These are phyloP conservation scores for Botrytis hyacinthi DNA, from an alignment of 2,329 filamentous ascomycete genomes.

Conservation along the genomic window DNA sequence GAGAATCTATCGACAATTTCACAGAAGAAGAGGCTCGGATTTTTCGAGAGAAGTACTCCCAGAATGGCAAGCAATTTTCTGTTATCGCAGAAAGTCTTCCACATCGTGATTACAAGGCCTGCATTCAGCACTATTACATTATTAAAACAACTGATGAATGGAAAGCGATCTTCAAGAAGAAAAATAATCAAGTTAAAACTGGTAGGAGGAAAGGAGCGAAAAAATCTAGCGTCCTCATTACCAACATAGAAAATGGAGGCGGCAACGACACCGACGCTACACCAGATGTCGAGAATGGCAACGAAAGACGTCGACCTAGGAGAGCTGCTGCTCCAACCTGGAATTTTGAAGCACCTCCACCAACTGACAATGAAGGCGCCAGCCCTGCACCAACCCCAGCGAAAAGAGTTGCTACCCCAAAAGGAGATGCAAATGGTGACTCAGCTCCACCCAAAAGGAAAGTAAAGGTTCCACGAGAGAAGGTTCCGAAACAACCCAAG, in stretches of 20 bases:
- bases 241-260: constrained; percentile 49
- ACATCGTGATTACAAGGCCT: constrained; percentile 70
- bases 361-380: constrained; percentile 58
- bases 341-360: constrained; percentile 57
- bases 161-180: constrained; percentile 54
- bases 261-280: constrained; percentile 36
- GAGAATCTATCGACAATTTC: constrained; percentile 73
- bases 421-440: constrained; percentile 42
- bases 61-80: constrained; percentile 80
- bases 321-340: constrained; percentile 68
- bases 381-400: constrained; percentile 59
- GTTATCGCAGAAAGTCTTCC: constrained; percentile 68
- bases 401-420: constrained; percentile 47
- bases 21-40: constrained; percentile 65
- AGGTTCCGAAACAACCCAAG: constrained; percentile 36
- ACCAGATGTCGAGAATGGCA: constrained; percentile 51
- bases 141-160: constrained; percentile 78
- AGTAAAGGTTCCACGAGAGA: constrained; percentile 36
- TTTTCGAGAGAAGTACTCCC: constrained; percentile 73
- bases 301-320: constrained; percentile 59
- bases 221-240: constrained; percentile 62
- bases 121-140: constrained; percentile 83
- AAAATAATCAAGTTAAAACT: constrained; percentile 49
- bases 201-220: constrained; percentile 53
- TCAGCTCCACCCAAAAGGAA: constrained; percentile 42